Evolutionary conservation across 2,329 filamentous ascomycete species (phyloP).

Genomic region (Botrytis sinoallii): DNA sequence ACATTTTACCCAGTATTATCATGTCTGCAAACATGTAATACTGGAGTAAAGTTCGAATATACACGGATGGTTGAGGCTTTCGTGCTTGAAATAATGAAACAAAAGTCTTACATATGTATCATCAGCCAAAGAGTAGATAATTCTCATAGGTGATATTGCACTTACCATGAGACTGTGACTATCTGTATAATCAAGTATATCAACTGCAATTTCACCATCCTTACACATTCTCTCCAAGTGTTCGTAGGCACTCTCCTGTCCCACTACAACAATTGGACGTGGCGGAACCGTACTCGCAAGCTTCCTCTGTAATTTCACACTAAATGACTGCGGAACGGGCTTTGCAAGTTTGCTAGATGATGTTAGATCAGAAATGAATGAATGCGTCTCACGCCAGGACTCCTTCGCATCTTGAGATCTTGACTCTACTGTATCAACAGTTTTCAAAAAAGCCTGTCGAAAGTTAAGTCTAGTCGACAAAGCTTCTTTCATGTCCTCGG

Average conservation of each 20-base stretch:
- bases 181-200: constrained; percentile 65
- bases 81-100: constrained; percentile 72
- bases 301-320: constrained; percentile 83
- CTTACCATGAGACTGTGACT: constrained; percentile 66
- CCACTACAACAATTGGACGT: constrained; percentile 77
- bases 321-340: constrained; percentile 75
- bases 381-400: constrained; percentile 43
- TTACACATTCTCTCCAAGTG: constrained; percentile 68
- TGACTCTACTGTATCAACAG: constrained; percentile 48
- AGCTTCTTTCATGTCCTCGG: constrained; percentile 47
- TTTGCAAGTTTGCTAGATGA: constrained; percentile 60
- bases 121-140: not conserved
- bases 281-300: constrained; percentile 93
- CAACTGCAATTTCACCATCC: constrained; percentile 67
- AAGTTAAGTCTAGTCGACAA: constrained; percentile 65
- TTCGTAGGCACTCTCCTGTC: constrained; percentile 66
- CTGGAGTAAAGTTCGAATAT: constrained; percentile 76
- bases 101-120: constrained; percentile 54
- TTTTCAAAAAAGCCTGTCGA: constrained; percentile 59
- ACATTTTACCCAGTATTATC: constrained; percentile 63
- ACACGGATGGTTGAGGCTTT: constrained; percentile 78
- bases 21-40: constrained; percentile 71
- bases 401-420: constrained; percentile 44
- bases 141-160: not conserved
- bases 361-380: constrained; percentile 53